Base-by-base conservation (phyloP, 495 filamentous ascomycete species). In the Neurospora cerealis region DNA sequence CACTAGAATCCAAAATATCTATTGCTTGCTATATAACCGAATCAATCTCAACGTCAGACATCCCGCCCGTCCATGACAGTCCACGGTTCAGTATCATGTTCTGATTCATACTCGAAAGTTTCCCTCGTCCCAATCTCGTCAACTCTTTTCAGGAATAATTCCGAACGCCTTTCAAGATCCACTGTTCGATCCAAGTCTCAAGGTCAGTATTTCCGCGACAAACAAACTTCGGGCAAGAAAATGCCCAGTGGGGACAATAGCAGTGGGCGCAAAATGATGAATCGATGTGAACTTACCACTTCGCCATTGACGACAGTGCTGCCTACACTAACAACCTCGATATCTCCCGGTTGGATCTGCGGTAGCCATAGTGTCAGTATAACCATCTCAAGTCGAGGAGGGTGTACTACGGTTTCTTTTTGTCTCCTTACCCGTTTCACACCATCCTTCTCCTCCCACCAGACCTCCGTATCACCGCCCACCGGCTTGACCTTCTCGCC, bases 231-330 rank as follows among this genome's bases (percentile, higher is more conserved):
- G 5, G 42, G 32, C 11, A 36, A 37, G 42, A 24, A 44, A 24
- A 2, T 48, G 24, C n/a, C 2, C 46, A 66, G 44, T 60, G 4
- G 24, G 15, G 19, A 44, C 15, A 17, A 28, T 19, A 6, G 17
- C 37, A 60, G 2, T 34, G 4, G 32, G 10, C 8, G n/a, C 11
- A 37, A 17, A 21, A 42, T 46, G 39, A 19, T n/a, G 36, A 46
- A 37, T 24, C 28, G n/a, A 69, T 9, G 36, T 48, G 37, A 19
- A 73, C 76, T 62, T 75, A 83, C 81, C 38, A 97, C 89, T 80
- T 98, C 92, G 21, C 95, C 95, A 81, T 98, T 98, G 4, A 88
- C 87, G 34, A 96, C 94, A 70, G 86, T 85, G 77, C 91, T 89
- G 0, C 89, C 90, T 72, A 96, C 81, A 70, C 84, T 88, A 39